Evolutionary conservation across 2,329 filamentous ascomycete genomes (phyloP).

Genomic region (Penicillium sumatraense): DNA sequence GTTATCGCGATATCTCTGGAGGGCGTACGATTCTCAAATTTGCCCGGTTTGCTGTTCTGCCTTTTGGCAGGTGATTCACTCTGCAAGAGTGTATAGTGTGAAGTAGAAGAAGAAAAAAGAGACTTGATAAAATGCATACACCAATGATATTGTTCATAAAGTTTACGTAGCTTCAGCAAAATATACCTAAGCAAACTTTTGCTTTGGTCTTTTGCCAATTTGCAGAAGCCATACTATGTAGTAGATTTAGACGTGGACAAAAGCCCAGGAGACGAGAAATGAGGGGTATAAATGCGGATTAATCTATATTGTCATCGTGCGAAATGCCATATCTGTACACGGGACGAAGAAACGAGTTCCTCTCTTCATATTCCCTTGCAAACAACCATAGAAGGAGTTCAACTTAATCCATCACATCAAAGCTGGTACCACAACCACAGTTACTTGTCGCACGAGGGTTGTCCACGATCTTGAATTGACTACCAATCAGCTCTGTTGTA

Average conservation of each 20-base stretch:
- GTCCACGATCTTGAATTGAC: constrained; percentile 94
- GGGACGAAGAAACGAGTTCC: constrained; percentile 7
- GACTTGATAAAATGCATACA: constrained; percentile 34
- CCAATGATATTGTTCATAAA: constrained; percentile 13
- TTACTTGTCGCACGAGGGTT: constrained; percentile 91
- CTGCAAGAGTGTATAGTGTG: constrained; percentile 22
- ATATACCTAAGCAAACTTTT: too few species aligned
- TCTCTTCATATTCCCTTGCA: background rate
- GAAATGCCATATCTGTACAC: constrained; percentile 24
- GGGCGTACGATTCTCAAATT: constrained; percentile 31
- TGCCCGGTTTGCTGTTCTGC: constrained; percentile 26
- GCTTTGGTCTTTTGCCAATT: background rate
- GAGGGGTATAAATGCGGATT: constrained; percentile 33
- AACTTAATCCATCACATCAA: constrained; percentile 46
- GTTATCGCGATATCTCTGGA: constrained; percentile 29
- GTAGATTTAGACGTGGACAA: background rate
- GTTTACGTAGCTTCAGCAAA: background rate
- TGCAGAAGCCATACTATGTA: background rate
- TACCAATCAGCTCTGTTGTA: constrained; percentile 91
- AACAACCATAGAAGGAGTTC: background rate
- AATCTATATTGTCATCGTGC: constrained; percentile 24
- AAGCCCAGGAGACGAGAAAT: constrained; percentile 8
- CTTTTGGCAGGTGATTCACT: constrained; percentile 17
- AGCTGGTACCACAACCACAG: constrained; percentile 96
- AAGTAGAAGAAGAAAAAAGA: constrained; percentile 29